Evolutionary conservation across 1,284 basidiomycete genomes (phyloP), one percentile per base, ranked within the genome.

Genomic region (Irpex rosettiformis): DNA sequence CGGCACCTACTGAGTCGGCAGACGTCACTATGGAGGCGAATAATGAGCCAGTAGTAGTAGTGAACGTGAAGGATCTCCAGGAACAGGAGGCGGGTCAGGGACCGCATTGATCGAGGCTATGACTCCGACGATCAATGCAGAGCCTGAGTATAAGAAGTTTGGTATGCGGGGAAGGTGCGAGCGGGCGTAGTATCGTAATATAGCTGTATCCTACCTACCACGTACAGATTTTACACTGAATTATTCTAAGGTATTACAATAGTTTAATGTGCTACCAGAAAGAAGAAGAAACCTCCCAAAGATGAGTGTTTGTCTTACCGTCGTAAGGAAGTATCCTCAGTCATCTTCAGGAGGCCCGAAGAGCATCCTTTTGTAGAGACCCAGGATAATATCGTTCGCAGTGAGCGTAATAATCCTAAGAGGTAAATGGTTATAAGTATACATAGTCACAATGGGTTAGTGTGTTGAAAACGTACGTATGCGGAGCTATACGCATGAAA

Each of bases 401-500:
- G 93, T 94, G 54, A 95, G 77, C 1, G 93, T 94, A 64, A 94
- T 85, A 64, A 94, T 91, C 33, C 89, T 91, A 37, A 53, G 8
- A 21, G 33, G 55, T 28, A 40, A 3, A 13, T 2, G 13, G 37
- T 7, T 28, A 54, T 16, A 59, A 54, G 8, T 33, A 2, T n/a
- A 3, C 7, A 33, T 13, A 21, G 33, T 6, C 18, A 4, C 29
- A 18, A 51, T 18, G 25, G 13, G 16, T 11, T 7, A 4, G 55
- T 28, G 8, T 27, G 29, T 33, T 28, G 1, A 28, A 56, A 29
- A 62, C 84, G 73, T 66, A 89, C 90, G 93, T 96, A 72, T 96
- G 94, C 49, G 94, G 94, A 18, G 91, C 92, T 69, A 98, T 96
- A 28, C 94, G 84, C 66, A 95, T 71, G 73, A 96, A 93, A 72